phyloP scores from a whole-genome alignment of 345 rosid species.

The Limnanthes douglasii region DNA sequence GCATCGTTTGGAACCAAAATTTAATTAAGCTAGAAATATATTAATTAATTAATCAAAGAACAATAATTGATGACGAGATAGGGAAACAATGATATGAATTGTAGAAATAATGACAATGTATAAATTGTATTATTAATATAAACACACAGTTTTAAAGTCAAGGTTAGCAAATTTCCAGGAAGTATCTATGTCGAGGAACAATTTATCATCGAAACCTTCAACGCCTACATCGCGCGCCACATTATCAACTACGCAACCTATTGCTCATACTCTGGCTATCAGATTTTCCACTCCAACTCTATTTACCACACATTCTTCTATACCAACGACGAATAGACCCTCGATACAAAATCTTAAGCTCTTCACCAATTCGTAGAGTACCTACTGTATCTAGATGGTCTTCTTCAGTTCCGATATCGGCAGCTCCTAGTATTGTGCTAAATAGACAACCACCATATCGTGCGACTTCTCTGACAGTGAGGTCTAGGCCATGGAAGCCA shows the following conservation, averaged over 20 bases:
- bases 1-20: too few relatives aligned
- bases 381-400: slow-evolving; percentile 22
- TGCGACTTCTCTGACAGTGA: slow-evolving; percentile 43
- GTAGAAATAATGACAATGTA: too few relatives aligned
- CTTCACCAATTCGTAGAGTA: slow-evolving; percentile 42
- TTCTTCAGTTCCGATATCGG: slow-evolving; percentile 3
- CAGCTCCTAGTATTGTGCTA: slow-evolving; percentile 30
- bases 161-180: not conserved
- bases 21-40: too few relatives aligned
- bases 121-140: too few relatives aligned
- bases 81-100: too few relatives aligned
- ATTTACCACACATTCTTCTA: slow-evolving; percentile 25
- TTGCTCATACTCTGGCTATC: slow-evolving; percentile 8
- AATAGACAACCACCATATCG: slow-evolving; percentile 28
- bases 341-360: slow-evolving; percentile 20
- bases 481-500: slow-evolving; percentile 34
- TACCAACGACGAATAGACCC: slow-evolving; percentile 30
- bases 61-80: too few relatives aligned
- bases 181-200: slow-evolving; percentile 10
- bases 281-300: slow-evolving; percentile 38
- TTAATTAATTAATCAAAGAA: too few relatives aligned
- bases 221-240: slow-evolving; percentile 38
- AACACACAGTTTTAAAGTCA: slow-evolving; percentile 3
- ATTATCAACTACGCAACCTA: slow-evolving; percentile 22
- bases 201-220: slow-evolving; percentile 27